These are phyloP conservation scores for Mallotus repandus DNA, from an alignment of 441 rosid species.

Conservation along the genomic window DNA sequence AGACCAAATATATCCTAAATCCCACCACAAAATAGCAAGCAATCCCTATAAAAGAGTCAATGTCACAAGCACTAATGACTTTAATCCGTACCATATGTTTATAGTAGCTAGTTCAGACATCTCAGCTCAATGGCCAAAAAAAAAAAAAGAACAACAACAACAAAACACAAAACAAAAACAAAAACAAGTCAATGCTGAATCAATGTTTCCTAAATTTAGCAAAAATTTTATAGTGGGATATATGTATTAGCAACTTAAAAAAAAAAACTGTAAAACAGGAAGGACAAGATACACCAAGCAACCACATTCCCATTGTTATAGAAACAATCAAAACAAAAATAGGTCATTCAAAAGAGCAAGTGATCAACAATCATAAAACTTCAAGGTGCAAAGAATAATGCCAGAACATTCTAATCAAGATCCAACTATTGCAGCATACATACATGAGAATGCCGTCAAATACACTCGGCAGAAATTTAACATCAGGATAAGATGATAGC, in stretches of 20 bases:
- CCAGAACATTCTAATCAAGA: neutral
- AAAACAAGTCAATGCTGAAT: neutral
- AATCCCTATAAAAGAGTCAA: neutral
- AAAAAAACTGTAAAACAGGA: neutral
- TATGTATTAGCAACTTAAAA: too few relatives aligned
- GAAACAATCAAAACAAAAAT: neutral
- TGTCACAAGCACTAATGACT: neutral
- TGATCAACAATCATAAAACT: neutral
- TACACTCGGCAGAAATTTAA: slow-evolving; percentile 17
- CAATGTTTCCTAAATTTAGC: neutral
- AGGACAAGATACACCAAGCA: neutral
- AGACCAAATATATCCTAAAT: neutral
- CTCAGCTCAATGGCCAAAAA: neutral
- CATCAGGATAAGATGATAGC: slow-evolving; percentile 14
- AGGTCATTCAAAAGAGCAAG: neutral
- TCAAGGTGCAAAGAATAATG: neutral
- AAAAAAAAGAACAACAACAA: too few relatives aligned
- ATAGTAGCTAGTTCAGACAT: neutral
- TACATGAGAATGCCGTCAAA: slow-evolving; percentile 14
- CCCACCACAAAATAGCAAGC: neutral
- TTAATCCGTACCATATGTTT: neutral
- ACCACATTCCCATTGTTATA: neutral
- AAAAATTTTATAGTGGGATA: too few relatives aligned
- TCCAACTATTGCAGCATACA: slow-evolving; percentile 15
- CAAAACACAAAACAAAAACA: neutral